Evolutionary conservation across 805 yeast species (phyloP).

Genomic region (Lipomyces chichibuensis): DNA sequence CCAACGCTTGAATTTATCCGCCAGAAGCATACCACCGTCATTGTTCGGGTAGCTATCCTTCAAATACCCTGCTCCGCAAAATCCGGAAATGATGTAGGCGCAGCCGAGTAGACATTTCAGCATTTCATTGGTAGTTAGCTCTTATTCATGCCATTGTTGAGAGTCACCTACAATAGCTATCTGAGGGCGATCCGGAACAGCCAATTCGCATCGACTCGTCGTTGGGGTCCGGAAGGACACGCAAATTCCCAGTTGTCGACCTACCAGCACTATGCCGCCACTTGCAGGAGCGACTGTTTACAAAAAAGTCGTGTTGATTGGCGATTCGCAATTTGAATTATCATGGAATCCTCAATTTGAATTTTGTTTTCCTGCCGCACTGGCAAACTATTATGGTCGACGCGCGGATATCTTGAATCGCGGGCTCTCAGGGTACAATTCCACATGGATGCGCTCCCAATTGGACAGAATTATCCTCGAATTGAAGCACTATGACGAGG

Average conservation of each 20-base stretch:
- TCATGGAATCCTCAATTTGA: slow-evolving; percentile 24
- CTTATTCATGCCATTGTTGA: background rate
- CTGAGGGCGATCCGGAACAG: background rate
- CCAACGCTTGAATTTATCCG: too few relatives aligned
- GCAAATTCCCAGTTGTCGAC: background rate
- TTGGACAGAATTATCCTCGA: slow-evolving; percentile 27
- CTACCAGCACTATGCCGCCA: background rate
- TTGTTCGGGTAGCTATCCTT: background rate
- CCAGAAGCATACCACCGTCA: too few relatives aligned
- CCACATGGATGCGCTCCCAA: slow-evolving; percentile 34
- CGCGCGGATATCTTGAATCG: slow-evolving; percentile 35
- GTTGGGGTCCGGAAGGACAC: background rate
- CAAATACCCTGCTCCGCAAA: background rate
- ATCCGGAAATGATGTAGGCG: background rate
- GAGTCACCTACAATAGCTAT: background rate
- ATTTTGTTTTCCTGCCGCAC: slow-evolving; percentile 37
- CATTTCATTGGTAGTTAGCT: background rate
- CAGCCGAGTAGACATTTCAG: background rate
- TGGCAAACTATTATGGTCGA: slow-evolving; percentile 23
- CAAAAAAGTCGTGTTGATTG: slow-evolving; percentile 50
- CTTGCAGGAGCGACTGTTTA: slow-evolving; percentile 14
- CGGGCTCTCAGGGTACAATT: slow-evolving; percentile 34
- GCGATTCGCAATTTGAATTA: slow-evolving; percentile 43
- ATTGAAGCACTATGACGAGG: slow-evolving; percentile 1
- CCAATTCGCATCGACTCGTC: background rate